Percentiles rank a stretch among this genome's conserved stretches.
Conservation (phyloP, 163 green algal species). For the Prototheca stagnorum region DNA sequence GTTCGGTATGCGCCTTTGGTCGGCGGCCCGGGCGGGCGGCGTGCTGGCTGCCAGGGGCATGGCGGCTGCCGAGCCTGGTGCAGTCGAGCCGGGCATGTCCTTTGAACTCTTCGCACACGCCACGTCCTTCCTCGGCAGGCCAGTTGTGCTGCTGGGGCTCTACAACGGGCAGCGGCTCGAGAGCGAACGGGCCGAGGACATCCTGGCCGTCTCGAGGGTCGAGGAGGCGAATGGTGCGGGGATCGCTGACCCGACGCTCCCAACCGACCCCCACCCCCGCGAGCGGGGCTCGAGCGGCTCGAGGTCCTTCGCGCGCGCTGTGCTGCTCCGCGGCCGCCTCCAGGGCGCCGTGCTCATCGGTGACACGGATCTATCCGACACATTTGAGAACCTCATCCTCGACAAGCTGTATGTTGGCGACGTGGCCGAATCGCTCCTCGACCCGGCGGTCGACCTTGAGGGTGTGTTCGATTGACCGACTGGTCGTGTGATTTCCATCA, state of each 20-base stretch:
- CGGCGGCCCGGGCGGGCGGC: constrained; percentile 51
- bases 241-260: background rate
- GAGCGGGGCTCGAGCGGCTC: background rate
- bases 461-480: constrained; percentile 66
- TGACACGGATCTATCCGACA: constrained; percentile 66
- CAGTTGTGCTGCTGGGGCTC: constrained; percentile 59
- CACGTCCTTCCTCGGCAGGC: constrained; percentile 54
- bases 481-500: too few relatives aligned
- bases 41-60: constrained; percentile 55
- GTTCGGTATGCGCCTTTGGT: constrained; percentile 82
- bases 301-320: constrained; percentile 58
- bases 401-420: constrained; percentile 54
- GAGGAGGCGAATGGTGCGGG: constrained; percentile 10
- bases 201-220: constrained; percentile 39
- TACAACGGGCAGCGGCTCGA: constrained; percentile 75
- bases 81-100: too few relatives aligned
- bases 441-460: constrained; percentile 58
- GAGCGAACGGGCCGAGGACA: constrained; percentile 24
- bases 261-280: background rate
- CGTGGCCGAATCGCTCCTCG: constrained; percentile 49
- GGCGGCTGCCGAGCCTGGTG: constrained; percentile 40
- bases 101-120: constrained; percentile 82
- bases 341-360: constrained; percentile 67
- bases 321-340: constrained; percentile 50
- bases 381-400: constrained; percentile 78